These are phyloP conservation scores for Lichtheimia corymbifera DNA, from an alignment of 371 early-diverging fungal species.

Conservation along the genomic window DNA sequence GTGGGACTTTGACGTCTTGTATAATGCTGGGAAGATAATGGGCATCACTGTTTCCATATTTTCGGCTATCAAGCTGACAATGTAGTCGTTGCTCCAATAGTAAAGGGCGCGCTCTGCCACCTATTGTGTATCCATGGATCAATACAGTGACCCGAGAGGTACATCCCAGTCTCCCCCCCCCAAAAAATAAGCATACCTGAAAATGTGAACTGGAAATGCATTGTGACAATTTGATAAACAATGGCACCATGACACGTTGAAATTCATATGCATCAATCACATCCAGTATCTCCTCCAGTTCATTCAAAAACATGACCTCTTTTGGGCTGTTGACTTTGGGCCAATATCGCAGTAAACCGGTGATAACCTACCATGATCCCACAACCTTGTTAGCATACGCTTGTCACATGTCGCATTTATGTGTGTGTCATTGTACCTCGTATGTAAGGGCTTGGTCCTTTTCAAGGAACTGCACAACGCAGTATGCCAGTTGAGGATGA, in stretches of 20 bases:
- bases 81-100: slow-evolving; percentile 97
- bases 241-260: slow-evolving; percentile 82
- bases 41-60: slow-evolving; percentile 89
- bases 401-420: no score
- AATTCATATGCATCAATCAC: slow-evolving; percentile 91
- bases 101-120: slow-evolving; percentile 94
- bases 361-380: slow-evolving; percentile 56
- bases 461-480: slow-evolving; percentile 96
- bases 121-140: slow-evolving; percentile 25
- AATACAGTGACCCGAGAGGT: neutral
- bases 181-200: slow-evolving; percentile 60
- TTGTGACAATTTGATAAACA: slow-evolving; percentile 90
- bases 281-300: slow-evolving; percentile 94
- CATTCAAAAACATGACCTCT: slow-evolving; percentile 97
- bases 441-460: slow-evolving; percentile 90
- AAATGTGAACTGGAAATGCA: slow-evolving; percentile 96
- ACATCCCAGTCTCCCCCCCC: no score
- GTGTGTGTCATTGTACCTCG: slow-evolving; percentile 38
- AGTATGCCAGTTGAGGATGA: slow-evolving; percentile 96
- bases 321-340: slow-evolving; percentile 98
- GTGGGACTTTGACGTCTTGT: slow-evolving; percentile 90
- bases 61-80: slow-evolving; percentile 89
- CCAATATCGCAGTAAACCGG: slow-evolving; percentile 91
- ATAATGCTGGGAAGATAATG: slow-evolving; percentile 90
- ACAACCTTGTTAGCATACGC: neutral